Conservation (phyloP, 2,329 filamentous ascomycete genomes). For the Hortaea sp. region DNA sequence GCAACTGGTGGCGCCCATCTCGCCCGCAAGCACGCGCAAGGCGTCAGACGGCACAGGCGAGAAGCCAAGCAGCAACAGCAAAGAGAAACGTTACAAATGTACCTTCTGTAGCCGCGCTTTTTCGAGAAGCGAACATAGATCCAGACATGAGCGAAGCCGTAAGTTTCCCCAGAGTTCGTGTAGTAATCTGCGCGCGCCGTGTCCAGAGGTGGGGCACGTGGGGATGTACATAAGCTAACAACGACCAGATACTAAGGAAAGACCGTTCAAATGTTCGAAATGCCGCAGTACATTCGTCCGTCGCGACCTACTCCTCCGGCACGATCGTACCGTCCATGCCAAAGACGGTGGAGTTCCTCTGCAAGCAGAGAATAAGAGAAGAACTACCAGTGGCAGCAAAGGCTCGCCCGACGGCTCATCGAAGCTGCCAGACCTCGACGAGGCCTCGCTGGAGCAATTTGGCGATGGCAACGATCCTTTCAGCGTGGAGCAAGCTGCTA, state of each 20-base stretch:
- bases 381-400: constrained; percentile 29
- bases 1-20: constrained; percentile 51
- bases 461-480: constrained; percentile 86
- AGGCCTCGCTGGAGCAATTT: constrained; percentile 81
- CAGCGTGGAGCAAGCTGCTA: constrained; percentile 92
- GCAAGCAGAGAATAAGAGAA: constrained; percentile 87
- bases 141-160: constrained; percentile 95
- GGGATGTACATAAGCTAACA: not conserved
- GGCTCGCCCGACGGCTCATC: constrained; percentile 46
- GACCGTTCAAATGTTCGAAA: constrained; percentile 97
- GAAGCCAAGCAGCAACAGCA: constrained; percentile 15
- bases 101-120: constrained; percentile 98
- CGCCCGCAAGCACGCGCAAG: constrained; percentile 43
- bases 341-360: constrained; percentile 93
- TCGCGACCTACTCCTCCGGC: constrained; percentile 87
- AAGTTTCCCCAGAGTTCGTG: constrained; percentile 28
- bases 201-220: constrained; percentile 9
- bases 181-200: constrained; percentile 35
- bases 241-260: constrained; percentile 82
- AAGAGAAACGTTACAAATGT: constrained; percentile 98
- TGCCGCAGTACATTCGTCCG: constrained; percentile 97
- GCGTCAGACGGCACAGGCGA: constrained; percentile 7
- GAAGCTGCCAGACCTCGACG: constrained; percentile 74
- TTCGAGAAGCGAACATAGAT: constrained; percentile 92
- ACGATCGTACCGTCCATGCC: constrained; percentile 96